phyloP scores from a whole-genome alignment of 352 stramenopile species.

The Globisporangium heterothallicum region DNA sequence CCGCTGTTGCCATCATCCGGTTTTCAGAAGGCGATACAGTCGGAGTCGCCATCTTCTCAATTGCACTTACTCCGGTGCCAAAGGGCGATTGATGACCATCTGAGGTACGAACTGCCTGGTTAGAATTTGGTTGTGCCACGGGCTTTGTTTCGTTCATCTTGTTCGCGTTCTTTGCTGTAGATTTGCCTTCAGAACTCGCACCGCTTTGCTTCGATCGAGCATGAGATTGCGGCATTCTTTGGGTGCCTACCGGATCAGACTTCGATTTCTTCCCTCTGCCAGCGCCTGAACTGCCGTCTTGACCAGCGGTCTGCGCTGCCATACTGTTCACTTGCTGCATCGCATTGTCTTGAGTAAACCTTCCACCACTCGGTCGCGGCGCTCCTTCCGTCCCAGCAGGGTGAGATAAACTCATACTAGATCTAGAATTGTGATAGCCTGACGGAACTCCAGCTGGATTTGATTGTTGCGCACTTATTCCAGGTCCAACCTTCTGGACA shows the following conservation, averaged over 20 bases:
- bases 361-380: not conserved
- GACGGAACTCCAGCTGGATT: constrained; percentile 2
- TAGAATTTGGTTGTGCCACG: constrained; percentile 5
- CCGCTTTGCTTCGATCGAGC: constrained; percentile 4
- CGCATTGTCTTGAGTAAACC: not conserved
- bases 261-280: constrained; percentile 13
- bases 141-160: constrained; percentile 11
- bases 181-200: constrained; percentile 3
- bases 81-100: constrained; percentile 15
- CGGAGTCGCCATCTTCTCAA: constrained; percentile 16
- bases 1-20: constrained; percentile 1
- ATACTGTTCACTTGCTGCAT: not conserved
- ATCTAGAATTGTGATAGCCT: not conserved
- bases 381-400: not conserved
- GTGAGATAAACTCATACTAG: not conserved
- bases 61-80: not conserved
- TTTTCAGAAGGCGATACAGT: constrained; percentile 13
- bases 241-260: constrained; percentile 1
- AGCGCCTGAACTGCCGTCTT: not conserved
- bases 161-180: constrained; percentile 5
- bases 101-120: constrained; percentile 5
- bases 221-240: constrained; percentile 7
- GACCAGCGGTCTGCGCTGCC: not conserved
- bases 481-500: constrained; percentile 49
- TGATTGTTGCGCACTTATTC: constrained; percentile 8